phyloP scores from a whole-genome alignment of 2,329 filamentous ascomycete genomes.

The Corniculantispora saksenae region DNA sequence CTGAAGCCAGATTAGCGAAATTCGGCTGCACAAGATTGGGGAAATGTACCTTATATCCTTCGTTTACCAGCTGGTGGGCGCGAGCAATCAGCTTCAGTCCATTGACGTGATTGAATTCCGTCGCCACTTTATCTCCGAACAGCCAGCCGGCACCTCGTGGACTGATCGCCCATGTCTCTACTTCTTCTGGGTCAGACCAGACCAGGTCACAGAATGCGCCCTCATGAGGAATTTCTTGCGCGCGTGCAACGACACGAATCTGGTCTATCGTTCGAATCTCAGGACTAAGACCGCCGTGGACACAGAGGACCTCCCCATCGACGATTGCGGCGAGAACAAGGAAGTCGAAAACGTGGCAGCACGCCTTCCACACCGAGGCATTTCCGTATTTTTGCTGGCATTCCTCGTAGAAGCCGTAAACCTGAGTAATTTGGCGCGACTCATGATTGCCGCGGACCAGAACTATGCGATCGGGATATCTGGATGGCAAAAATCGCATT shows the following conservation, averaged over 20 bases:
- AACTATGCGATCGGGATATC: slow-evolving; percentile 93
- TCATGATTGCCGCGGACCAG: slow-evolving; percentile 98
- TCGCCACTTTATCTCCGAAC: slow-evolving; percentile 95
- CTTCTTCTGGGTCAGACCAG: slow-evolving; percentile 96
- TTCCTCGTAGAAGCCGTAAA: slow-evolving; percentile 98
- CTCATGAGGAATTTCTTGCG: slow-evolving; percentile 96
- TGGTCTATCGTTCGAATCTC: slow-evolving; percentile 98
- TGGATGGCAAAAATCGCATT: slow-evolving; percentile 33
- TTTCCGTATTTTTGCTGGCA: slow-evolving; percentile 98
- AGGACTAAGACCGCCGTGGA: slow-evolving; percentile 86
- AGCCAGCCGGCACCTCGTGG: slow-evolving; percentile 96
- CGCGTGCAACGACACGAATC: slow-evolving; percentile 97
- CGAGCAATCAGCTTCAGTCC: slow-evolving; percentile 92
- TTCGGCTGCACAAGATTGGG: not conserved
- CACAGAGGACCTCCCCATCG: slow-evolving; percentile 96
- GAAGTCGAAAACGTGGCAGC: slow-evolving; percentile 99
- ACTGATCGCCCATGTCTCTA: slow-evolving; percentile 94
- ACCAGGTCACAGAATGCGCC: slow-evolving; percentile 97
- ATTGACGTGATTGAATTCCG: slow-evolving; percentile 97
- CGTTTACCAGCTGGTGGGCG: slow-evolving; percentile 97
- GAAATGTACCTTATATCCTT: slow-evolving; percentile 82
- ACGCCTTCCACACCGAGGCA: slow-evolving; percentile 99
- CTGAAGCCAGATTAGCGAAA: slow-evolving; percentile 39
- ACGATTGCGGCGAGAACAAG: slow-evolving; percentile 95
- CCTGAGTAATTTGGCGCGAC: slow-evolving; percentile 95